Evolutionary conservation across 257 asterid species (phyloP).

Genomic region (Penstemon newberryi): DNA sequence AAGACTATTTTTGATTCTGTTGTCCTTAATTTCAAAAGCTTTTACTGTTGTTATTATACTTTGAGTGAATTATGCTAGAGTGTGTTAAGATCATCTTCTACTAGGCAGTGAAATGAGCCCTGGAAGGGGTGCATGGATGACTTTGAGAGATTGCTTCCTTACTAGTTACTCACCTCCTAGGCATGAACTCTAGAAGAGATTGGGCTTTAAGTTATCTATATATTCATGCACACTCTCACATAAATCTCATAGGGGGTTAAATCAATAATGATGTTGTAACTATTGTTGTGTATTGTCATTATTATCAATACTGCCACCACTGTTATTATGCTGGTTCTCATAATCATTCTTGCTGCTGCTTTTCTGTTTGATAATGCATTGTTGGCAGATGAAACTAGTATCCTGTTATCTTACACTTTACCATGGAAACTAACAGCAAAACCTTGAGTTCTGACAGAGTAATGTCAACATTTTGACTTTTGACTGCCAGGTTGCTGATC

Average conservation of each 20-base stretch:
- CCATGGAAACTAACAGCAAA: conserved; percentile 3
- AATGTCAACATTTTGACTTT: conserved; percentile 15
- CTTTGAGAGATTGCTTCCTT: background rate
- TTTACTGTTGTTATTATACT: no score
- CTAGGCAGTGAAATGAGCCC: no score
- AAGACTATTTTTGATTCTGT: conserved; percentile 2
- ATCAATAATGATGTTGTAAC: conserved; percentile 1
- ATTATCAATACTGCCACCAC: background rate
- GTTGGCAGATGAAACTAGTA: conserved; percentile 13
- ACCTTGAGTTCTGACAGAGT: conserved; percentile 12
- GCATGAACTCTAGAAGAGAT: background rate
- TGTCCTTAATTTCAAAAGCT: no score
- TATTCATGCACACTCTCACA: no score
- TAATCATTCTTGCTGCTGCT: conserved; percentile 17
- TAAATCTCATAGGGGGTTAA: background rate
- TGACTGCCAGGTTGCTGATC: conserved; percentile 85
- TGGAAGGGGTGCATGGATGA: background rate
- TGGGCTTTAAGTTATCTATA: no score
- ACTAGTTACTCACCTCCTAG: background rate
- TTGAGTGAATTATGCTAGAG: no score
- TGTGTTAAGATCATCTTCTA: background rate
- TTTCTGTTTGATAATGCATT: conserved; percentile 10
- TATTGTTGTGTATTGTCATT: background rate
- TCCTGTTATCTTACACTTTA: conserved; percentile 20
- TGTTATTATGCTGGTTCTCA: conserved; percentile 6